A percentile compares a stretch with the other conserved stretches of the same genome.
These are phyloP conservation scores for Geum urbanum DNA, from an alignment of 306 rosid genomes.

Conservation along the genomic window DNA sequence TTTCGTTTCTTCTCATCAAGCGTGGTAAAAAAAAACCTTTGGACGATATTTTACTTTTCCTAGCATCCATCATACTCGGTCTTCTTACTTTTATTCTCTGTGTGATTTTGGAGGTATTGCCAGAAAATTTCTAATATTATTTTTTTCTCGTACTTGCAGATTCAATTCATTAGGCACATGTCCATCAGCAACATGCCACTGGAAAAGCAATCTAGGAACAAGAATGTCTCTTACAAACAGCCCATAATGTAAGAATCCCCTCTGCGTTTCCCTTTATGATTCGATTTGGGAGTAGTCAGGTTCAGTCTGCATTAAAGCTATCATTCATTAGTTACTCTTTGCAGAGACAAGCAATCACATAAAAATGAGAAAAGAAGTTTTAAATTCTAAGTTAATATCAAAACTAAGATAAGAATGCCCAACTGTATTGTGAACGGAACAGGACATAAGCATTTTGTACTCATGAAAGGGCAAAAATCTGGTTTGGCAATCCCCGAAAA, in stretches of 20 bases:
- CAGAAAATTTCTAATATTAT: constrained; percentile 1
- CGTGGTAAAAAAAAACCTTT: no score
- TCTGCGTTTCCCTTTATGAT: not conserved
- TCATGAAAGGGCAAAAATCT: not conserved
- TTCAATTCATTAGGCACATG: constrained; percentile 48
- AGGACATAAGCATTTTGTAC: no score
- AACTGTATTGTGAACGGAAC: not conserved
- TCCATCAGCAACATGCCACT: constrained; percentile 37
- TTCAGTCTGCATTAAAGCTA: not conserved
- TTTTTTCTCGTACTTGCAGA: constrained; percentile 31
- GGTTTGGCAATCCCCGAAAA: not conserved
- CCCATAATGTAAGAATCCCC: constrained; percentile 27
- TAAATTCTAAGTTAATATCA: not conserved
- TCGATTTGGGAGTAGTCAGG: not conserved
- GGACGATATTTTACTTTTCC: not conserved
- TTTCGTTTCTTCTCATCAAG: not conserved
- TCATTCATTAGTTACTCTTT: not conserved
- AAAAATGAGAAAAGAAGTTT: no score
- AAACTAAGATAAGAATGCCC: not conserved
- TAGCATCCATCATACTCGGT: not conserved
- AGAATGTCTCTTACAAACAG: constrained; percentile 21
- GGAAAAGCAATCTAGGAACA: constrained; percentile 27
- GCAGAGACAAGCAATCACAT: not conserved
- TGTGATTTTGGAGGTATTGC: not conserved
- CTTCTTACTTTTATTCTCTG: not conserved